A percentile compares a stretch with the other conserved stretches of the same genome.
These are phyloP conservation scores for Dactylella cylindrospora DNA, from an alignment of 2,329 filamentous ascomycete species.

Conservation along the genomic window DNA sequence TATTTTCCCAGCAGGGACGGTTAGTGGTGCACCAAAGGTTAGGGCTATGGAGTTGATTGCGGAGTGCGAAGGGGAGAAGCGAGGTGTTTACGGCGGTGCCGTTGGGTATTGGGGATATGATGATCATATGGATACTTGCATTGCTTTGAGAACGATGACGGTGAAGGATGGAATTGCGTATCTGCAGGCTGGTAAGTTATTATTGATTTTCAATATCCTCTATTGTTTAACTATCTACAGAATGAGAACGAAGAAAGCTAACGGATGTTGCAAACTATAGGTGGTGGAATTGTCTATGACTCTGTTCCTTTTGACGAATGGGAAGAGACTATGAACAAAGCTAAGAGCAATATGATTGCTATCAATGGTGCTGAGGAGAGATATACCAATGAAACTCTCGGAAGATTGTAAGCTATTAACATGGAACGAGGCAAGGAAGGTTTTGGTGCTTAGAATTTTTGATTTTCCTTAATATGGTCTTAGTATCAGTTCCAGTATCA, in stretches of 20 bases:
- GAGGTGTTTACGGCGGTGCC: slow-evolving; percentile 91
- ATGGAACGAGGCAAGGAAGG: too few relatives aligned
- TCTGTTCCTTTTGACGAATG: slow-evolving; percentile 89
- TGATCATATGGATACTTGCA: slow-evolving; percentile 63
- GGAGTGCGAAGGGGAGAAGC: slow-evolving; percentile 89
- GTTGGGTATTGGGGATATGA: slow-evolving; percentile 96
- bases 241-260: not conserved
- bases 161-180: slow-evolving; percentile 89
- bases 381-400: slow-evolving; percentile 52
- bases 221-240: not conserved
- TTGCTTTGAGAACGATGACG: slow-evolving; percentile 86
- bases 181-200: slow-evolving; percentile 66
- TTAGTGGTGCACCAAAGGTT: slow-evolving; percentile 93
- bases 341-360: slow-evolving; percentile 84
- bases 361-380: slow-evolving; percentile 79
- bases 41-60: slow-evolving; percentile 96
- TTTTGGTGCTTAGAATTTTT: too few relatives aligned
- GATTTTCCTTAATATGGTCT: too few relatives aligned
- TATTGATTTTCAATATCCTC: not conserved
- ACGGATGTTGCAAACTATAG: slow-evolving; percentile 50
- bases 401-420: slow-evolving; percentile 23
- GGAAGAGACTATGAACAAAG: slow-evolving; percentile 95
- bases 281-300: slow-evolving; percentile 91
- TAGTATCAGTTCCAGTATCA: too few relatives aligned
- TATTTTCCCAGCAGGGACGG: slow-evolving; percentile 95